A percentile compares a stretch with the other conserved stretches of the same genome.
Evolutionary conservation across 768 basidiomycete species (phyloP).

Genomic region (Brasilioporus rufonigricans): DNA sequence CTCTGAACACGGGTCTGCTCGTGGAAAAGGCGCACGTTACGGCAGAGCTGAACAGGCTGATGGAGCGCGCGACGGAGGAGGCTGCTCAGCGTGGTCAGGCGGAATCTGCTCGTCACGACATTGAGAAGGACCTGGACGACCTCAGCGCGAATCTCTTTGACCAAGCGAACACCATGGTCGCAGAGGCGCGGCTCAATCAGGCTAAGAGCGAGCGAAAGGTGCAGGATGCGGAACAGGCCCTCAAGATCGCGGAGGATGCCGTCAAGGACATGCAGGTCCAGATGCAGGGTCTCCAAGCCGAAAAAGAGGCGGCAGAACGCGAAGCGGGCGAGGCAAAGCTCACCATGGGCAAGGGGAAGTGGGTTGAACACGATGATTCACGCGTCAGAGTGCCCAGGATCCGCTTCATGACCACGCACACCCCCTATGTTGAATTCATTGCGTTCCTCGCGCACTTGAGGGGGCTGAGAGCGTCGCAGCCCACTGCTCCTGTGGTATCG

Average conservation of each 20-base stretch:
- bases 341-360: slow-evolving; percentile 68
- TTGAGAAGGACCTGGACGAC: slow-evolving; percentile 94
- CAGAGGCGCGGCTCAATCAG: slow-evolving; percentile 71
- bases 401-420: slow-evolving; percentile 62
- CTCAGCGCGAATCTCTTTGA: slow-evolving; percentile 87
- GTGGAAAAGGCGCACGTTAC: slow-evolving; percentile 93
- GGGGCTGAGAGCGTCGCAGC: slow-evolving; percentile 55
- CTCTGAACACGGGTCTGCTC: slow-evolving; percentile 85
- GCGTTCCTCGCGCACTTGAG: slow-evolving; percentile 78
- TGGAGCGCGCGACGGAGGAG: slow-evolving; percentile 95
- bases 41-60: slow-evolving; percentile 85
- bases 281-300: slow-evolving; percentile 71
- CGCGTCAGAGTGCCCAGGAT: slow-evolving; percentile 32
- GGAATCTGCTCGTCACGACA: slow-evolving; percentile 74
- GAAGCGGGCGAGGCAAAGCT: slow-evolving; percentile 48
- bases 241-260: slow-evolving; percentile 83
- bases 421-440: slow-evolving; percentile 79
- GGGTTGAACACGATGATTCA: slow-evolving; percentile 43
- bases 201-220: slow-evolving; percentile 74
- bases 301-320: slow-evolving; percentile 61
- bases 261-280: slow-evolving; percentile 81
- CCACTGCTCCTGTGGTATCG: slow-evolving; percentile 63
- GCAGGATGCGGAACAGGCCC: slow-evolving; percentile 69
- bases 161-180: slow-evolving; percentile 98
- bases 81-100: slow-evolving; percentile 89